Base-by-base conservation (phyloP, 805 yeast genomes). In the Saturnispora sekii region DNA sequence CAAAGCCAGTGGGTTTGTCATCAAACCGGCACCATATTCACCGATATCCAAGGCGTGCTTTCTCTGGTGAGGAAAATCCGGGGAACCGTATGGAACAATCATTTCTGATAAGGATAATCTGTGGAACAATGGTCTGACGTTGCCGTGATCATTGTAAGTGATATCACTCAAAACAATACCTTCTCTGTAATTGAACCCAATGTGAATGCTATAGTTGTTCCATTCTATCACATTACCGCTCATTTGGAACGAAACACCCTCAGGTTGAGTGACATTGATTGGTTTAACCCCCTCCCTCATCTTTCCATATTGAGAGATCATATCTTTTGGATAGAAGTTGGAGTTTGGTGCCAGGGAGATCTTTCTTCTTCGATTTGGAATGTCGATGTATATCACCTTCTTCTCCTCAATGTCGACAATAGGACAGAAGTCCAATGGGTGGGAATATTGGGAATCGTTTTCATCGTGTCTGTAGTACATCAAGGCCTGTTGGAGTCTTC, bases 21-120 rank as follows among this genome's bases (percentile, higher is more conserved):
- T 78, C 68, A 77, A 77, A 58, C 93, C 93, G 50, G 88, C 90
- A 67, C 93, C 93, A 61, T 83, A 83, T 63, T 84, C 93, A 62
- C 93, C 93, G 53, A 84, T 77, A 65, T 84, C 93, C 64, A 84
- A 76, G 37, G 93, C 93, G 57, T 84, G 93, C 65, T 84, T 84
- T 67, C 93, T 73, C 59, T 83, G 88, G 61, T 83, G 90, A 45
- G 88, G 89, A 66, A 72, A 78, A 52, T 76, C 81, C 47, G 93
- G 93, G 50, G 71, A 70, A 45, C 93, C 93, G 58, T 84, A 84
- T 18, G 93, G 93, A 48, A 84, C 93, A 65, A 84, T 79, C 90
- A 84, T 83, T 67, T 83, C 93, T 33, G 83, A 70, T 48, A 83
- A 67, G 3, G 90, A 83, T 56, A 83, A 70, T 64, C 93, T 72